Evolutionary conservation across 1,284 basidiomycete genomes (phyloP).

Genomic region (Coriolopsis trogii): DNA sequence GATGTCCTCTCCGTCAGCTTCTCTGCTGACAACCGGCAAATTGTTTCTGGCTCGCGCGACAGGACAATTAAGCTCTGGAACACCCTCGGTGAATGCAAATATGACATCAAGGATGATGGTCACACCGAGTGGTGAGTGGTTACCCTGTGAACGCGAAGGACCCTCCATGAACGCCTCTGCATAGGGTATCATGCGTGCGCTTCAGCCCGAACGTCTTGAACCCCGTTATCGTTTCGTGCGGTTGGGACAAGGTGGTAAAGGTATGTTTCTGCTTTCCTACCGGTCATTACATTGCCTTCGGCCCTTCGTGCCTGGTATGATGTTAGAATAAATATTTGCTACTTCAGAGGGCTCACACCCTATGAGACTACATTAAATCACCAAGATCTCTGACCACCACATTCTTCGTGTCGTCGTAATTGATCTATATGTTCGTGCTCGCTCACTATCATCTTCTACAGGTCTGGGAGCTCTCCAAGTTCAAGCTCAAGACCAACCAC

Average conservation of each 20-base stretch:
- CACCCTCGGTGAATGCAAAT: slow-evolving; percentile 99
- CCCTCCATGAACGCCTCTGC: slow-evolving; percentile 7
- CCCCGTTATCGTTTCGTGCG: slow-evolving; percentile 98
- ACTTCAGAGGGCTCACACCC: slow-evolving; percentile 76
- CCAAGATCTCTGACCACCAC: slow-evolving; percentile 72
- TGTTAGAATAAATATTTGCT: slow-evolving; percentile 74
- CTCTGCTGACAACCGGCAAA: slow-evolving; percentile 98
- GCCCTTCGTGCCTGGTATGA: slow-evolving; percentile 39
- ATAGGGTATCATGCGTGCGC: slow-evolving; percentile 97
- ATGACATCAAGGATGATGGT: slow-evolving; percentile 99
- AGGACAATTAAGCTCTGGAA: slow-evolving; percentile 99
- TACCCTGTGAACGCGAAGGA: slow-evolving; percentile 1
- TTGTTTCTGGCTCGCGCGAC: slow-evolving; percentile 98
- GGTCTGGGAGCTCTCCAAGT: slow-evolving; percentile 99
- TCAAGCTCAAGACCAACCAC: slow-evolving; percentile 99
- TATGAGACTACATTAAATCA: slow-evolving; percentile 73
- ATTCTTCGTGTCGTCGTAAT: not conserved
- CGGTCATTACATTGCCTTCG: slow-evolving; percentile 16
- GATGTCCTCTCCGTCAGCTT: slow-evolving; percentile 98
- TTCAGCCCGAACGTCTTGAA: slow-evolving; percentile 99
- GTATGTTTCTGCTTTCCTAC: slow-evolving; percentile 51
- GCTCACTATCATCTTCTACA: slow-evolving; percentile 37
- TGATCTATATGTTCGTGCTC: not conserved
- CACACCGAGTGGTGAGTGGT: slow-evolving; percentile 87
- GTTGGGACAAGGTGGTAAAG: slow-evolving; percentile 99